Conservation (phyloP, 352 stramenopile species). For the Globisporangium okanoganense region DNA sequence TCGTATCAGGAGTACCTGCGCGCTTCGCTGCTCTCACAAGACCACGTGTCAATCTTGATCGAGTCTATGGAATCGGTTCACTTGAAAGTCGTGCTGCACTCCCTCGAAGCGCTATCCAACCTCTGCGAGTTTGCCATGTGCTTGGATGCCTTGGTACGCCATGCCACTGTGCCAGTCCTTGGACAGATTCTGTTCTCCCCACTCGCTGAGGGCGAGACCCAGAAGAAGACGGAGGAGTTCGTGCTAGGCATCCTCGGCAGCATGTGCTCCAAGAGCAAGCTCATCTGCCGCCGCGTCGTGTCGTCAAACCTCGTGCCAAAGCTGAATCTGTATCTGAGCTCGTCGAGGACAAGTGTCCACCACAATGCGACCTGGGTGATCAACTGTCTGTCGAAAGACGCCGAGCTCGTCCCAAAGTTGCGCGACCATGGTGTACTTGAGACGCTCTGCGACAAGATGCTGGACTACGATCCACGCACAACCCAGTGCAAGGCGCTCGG, state of each 20-base stretch:
- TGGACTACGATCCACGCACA: conserved; percentile 27
- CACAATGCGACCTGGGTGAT: conserved; percentile 53
- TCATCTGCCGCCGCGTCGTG: conserved; percentile 44
- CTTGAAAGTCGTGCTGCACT: conserved; percentile 51
- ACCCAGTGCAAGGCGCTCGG: conserved; percentile 45
- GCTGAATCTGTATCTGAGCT: conserved; percentile 32
- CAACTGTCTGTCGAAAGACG: conserved; percentile 57
- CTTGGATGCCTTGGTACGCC: conserved; percentile 60
- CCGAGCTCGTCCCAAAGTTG: conserved; percentile 60
- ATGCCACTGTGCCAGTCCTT: conserved; percentile 70
- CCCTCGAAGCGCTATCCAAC: conserved; percentile 51
- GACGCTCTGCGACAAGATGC: conserved; percentile 34
- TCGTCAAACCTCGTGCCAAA: conserved; percentile 66
- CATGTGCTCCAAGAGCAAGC: conserved; percentile 47
- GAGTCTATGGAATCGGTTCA: conserved; percentile 76
- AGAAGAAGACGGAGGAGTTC: conserved; percentile 22
- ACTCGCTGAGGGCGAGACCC: conserved; percentile 7
- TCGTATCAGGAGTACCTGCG: conserved; percentile 47
- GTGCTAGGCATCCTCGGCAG: conserved; percentile 43
- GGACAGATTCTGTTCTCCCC: conserved; percentile 65
- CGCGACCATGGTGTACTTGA: conserved; percentile 46
- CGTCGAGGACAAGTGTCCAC: conserved; percentile 21
- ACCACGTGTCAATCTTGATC: conserved; percentile 57
- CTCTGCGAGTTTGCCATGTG: conserved; percentile 61
- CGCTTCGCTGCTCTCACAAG: conserved; percentile 44